Evolutionary conservation across 495 filamentous ascomycete genomes (phyloP), one percentile per base, ranked within the genome.

Genomic region (Penicillium paradoxum): DNA sequence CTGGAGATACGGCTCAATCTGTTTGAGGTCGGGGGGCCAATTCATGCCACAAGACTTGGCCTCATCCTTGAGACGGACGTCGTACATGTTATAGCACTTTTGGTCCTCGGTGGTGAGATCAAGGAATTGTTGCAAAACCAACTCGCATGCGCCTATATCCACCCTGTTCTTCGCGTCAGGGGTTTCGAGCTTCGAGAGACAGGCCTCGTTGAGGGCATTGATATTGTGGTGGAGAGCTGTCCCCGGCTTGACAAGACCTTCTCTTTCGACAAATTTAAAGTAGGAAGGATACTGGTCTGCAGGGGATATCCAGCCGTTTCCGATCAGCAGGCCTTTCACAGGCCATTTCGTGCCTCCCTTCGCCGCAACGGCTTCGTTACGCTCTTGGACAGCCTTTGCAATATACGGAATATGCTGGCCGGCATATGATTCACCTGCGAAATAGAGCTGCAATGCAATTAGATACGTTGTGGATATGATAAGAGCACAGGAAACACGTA

Each of bases 331-430:
- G 14, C 95, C 95, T 51, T 80, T 75, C n/a, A 98, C 68, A 22
- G 88, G 87, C 95, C 93, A 97, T 15, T 61, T 54, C 7, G 53
- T 52, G 36, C 57, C 63, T 14, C 66, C 68, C 17, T 68, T 58
- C 37, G 55, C 22, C 17, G 46, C 30, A 14, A 56, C 48, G 15
- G 61, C 67, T 49, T 75, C 70, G 70, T 97, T 97, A 32, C 91
- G 89, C 18, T 88, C 83, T 44, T 96, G 77, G 40, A 98, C 93
- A 19, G 85, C 87, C 54, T 84, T 83, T 8, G 95, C 89, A 53
- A 98, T 91, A 65, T 98, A 96, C 13, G 93, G 93, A 49, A 98
- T 98, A 71, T 97, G 84, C 67, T 97, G 95, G 29, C 93, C 93
- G 29, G 93, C 95, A 62, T 91, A 98, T 1, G 93, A 98, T 72